A percentile compares a stretch with the other conserved stretches of the same genome.
Evolutionary conservation across 75 land plant species (phyloP).

Genomic region (Picea glauca): DNA sequence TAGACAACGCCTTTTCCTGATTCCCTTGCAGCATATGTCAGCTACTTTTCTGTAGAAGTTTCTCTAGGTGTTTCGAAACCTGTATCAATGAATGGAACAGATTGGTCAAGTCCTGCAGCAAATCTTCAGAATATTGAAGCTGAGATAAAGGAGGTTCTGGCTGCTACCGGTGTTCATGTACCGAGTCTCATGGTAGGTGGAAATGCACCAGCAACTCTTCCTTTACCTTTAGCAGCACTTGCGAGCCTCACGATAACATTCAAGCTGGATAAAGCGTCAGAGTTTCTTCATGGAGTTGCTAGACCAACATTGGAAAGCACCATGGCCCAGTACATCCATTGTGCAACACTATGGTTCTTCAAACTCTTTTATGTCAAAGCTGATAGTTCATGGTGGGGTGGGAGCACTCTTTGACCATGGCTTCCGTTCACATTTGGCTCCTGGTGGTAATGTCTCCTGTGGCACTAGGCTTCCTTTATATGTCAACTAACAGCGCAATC

Average conservation of each 20-base stretch:
- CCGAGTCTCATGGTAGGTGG: conserved; percentile 30
- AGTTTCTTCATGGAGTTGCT: conserved; percentile 62
- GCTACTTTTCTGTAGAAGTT: conserved; percentile 71
- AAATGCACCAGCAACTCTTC: conserved; percentile 39
- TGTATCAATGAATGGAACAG: conserved; percentile 80
- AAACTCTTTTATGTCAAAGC: conserved; percentile 16
- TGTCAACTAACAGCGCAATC: conserved; percentile 48
- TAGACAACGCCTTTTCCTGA: conserved; percentile 40
- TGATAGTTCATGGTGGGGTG: conserved; percentile 45
- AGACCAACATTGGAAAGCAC: conserved; percentile 70
- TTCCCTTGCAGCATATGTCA: conserved; percentile 62
- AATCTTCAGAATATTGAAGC: conserved; percentile 50
- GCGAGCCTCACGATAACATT: conserved; percentile 86
- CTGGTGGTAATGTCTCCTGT: conserved; percentile 18
- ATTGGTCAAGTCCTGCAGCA: conserved; percentile 89
- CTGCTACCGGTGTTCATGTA: conserved; percentile 62
- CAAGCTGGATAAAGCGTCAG: conserved; percentile 63
- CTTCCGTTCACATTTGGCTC: conserved; percentile 14
- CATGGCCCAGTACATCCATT: conserved; percentile 68
- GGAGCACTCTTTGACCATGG: conserved; percentile 58
- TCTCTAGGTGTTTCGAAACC: conserved; percentile 81
- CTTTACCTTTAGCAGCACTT: conserved; percentile 78
- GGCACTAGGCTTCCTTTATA: conserved; percentile 71
- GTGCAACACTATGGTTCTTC: conserved; percentile 60
- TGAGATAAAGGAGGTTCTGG: conserved; percentile 69